These are phyloP conservation scores for Calonectria hongkongensis DNA, from an alignment of 2,329 filamentous ascomycete species.

Conservation along the genomic window DNA sequence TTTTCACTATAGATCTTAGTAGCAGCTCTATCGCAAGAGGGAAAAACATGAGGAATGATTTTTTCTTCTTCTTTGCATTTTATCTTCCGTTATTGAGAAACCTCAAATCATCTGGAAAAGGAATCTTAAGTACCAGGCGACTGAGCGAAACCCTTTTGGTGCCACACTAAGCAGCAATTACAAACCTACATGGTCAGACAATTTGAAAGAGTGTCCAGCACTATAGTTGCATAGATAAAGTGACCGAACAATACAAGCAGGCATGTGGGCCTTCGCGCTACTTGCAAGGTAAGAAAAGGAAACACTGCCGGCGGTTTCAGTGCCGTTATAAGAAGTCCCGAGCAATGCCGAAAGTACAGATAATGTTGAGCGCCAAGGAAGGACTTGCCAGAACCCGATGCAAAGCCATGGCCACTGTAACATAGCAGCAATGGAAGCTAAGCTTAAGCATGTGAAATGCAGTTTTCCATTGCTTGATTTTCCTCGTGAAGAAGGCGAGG, in stretches of 20 bases:
- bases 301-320: slow-evolving; percentile 6
- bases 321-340: slow-evolving; percentile 12
- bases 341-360: slow-evolving; percentile 14
- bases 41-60: no score
- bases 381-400: slow-evolving; percentile 3
- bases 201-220: not conserved
- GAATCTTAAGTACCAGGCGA: no score
- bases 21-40: no score
- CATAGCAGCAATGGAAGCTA: not conserved
- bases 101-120: no score
- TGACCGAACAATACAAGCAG: not conserved
- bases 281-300: not conserved
- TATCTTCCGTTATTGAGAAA: no score
- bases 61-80: no score
- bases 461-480: not conserved
- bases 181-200: not conserved
- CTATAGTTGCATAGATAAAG: slow-evolving; percentile 26
- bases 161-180: no score
- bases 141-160: no score
- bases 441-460: no score
- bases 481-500: slow-evolving; percentile 10
- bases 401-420: slow-evolving; percentile 23
- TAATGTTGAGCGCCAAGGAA: slow-evolving; percentile 13
- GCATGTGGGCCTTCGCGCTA: not conserved
- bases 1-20: no score